Evolutionary conservation across 1,284 basidiomycete genomes (phyloP).

Genomic region (Mycosarcoma mackinlayi): DNA sequence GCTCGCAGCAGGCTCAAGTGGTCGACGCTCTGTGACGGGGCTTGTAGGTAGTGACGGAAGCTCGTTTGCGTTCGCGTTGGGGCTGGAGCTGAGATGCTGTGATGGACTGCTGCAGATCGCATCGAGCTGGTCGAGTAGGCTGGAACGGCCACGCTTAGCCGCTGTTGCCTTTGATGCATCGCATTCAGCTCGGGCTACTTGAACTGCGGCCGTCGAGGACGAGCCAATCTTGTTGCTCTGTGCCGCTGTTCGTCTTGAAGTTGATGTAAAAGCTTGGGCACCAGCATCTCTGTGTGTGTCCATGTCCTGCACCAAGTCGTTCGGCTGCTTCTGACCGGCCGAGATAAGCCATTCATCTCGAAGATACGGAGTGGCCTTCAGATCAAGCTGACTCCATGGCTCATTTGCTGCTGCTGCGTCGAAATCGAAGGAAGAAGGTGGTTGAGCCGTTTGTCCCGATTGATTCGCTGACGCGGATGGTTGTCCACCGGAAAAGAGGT

Average conservation of each 20-base stretch:
- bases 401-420: slow-evolving; percentile 12
- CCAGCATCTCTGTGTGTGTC: neutral
- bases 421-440: slow-evolving; percentile 23
- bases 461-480: neutral
- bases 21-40: slow-evolving; percentile 1
- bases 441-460: neutral
- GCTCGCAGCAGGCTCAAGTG: slow-evolving; percentile 8
- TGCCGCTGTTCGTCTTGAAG: neutral
- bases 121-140: slow-evolving; percentile 34
- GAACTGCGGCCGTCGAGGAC: neutral
- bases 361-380: slow-evolving; percentile 21
- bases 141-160: slow-evolving; percentile 14
- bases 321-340: slow-evolving; percentile 27
- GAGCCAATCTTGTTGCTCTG: neutral
- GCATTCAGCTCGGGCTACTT: neutral
- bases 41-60: neutral
- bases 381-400: slow-evolving; percentile 15
- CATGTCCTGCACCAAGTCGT: slow-evolving; percentile 20
- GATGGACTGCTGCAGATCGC: slow-evolving; percentile 32
- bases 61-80: neutral
- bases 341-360: slow-evolving; percentile 38
- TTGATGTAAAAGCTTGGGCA: neutral
- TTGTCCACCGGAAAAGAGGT: slow-evolving; percentile 29
- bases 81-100: slow-evolving; percentile 7
- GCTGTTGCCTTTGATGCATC: neutral